Base-by-base conservation (phyloP, 192 early-diverging fungal species). In the Obelidium mucronatum region DNA sequence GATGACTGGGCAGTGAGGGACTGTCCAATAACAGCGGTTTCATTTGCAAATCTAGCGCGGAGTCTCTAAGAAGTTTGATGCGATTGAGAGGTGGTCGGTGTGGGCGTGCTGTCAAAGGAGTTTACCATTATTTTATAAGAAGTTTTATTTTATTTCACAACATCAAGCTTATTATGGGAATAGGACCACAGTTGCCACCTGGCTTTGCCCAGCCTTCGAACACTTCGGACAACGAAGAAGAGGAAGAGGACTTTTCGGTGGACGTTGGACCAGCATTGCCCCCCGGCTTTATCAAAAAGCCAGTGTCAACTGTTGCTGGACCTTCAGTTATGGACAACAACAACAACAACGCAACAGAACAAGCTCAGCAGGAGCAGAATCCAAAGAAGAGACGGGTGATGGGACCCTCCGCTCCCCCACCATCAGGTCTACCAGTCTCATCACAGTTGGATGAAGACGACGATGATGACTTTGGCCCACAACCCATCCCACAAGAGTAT, bases 391-490 rank as follows among this genome's bases (percentile, higher is more conserved):
- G 72, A 22, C 34, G 72, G 5, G 40, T 60, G 59, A 63, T 74
- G 59, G 72, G 72, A 42, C 72, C 72, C n/a, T 33, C 72, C 4
- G 52, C 34, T 17, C 59, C 72, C 15, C 42, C 59, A 13, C 40
- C 72, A 15, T 8, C 54, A 39, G 22, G 40, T 19, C 52, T 17
- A 0, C 17, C 37, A 24, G 4, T 11, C 19, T 66, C 58, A 60
- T 31, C 6, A 6, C 63, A 3, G 6, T 6, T n/a, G 15, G 17
- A 40, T 11, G 53, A 59, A 48, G 64, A 67, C 31, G 58, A 73
- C 24, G 77, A 78, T 37, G 77, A 78, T 34, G 69, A 37, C 34
- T 11, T 78, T 37, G 77, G 77, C 2, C 77, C 77, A 4, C n/a
- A 35, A 42, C 77, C 77, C 2, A n/a, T 73, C n/a, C 77, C 77